Evolutionary conservation across 306 rosid genomes (phyloP).

Genomic region (Cyamopsis tetragonoloba): DNA sequence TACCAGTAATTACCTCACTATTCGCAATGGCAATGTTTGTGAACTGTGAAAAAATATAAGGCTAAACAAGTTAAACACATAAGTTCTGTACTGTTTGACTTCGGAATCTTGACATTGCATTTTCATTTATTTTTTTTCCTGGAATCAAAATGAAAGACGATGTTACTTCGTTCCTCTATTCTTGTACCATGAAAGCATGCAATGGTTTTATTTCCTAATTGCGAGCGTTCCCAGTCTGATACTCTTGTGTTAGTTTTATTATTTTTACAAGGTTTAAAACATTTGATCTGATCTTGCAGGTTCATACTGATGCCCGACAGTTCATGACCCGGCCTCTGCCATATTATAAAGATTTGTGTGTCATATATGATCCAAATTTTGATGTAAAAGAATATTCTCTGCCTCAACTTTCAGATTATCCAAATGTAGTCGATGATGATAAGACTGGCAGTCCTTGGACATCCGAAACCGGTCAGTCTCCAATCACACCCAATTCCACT

Average conservation of each 20-base stretch:
- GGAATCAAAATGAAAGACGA: conserved; percentile 11
- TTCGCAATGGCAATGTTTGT: not conserved
- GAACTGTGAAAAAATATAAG: not conserved
- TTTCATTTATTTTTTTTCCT: not conserved
- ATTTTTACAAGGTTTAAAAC: not conserved
- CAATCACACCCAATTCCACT: conserved; percentile 35
- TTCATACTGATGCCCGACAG: conserved; percentile 65
- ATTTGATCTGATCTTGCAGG: conserved; percentile 42
- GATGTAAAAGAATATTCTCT: conserved; percentile 41
- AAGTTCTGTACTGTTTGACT: not conserved
- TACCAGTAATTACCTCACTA: not conserved
- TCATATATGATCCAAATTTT: conserved; percentile 52
- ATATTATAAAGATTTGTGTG: conserved; percentile 56
- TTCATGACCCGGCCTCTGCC: conserved; percentile 81
- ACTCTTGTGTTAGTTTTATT: no score
- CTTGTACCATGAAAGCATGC: not conserved
- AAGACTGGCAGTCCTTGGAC: not conserved
- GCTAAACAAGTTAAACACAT: not conserved
- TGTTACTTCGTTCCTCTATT: not conserved
- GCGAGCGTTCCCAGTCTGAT: not conserved
- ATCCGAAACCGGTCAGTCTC: conserved; percentile 36
- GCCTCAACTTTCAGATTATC: conserved; percentile 40
- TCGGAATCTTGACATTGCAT: conserved; percentile 9
- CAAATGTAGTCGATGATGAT: conserved; percentile 36
- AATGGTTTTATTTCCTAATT: not conserved